Conservation (phyloP, 31 red algal genomes). For the Porphyra umbilicalis region DNA sequence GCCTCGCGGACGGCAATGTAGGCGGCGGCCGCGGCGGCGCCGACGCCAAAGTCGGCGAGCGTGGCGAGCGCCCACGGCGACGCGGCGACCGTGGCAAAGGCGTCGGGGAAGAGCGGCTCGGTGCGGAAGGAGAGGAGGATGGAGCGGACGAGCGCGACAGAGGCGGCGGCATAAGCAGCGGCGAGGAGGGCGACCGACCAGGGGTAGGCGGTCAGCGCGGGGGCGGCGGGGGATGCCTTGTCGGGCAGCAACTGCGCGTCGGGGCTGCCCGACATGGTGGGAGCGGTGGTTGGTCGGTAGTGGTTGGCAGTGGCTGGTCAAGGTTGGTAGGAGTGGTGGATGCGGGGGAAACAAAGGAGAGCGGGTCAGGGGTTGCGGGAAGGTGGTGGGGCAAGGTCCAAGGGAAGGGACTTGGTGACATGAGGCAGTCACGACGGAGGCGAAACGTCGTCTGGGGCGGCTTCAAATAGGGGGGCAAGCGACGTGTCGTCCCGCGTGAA, state of each 20-base stretch:
- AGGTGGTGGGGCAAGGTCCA: no score
- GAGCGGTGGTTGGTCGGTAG: background rate
- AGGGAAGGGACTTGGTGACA: no score
- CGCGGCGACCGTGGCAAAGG: background rate
- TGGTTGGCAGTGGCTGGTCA: background rate
- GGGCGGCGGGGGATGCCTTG: background rate
- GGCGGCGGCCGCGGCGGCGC: background rate
- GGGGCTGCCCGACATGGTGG: background rate
- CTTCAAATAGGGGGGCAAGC: no score
- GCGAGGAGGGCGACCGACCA: background rate
- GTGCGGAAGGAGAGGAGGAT: background rate
- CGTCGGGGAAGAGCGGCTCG: background rate
- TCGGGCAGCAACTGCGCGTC: background rate
- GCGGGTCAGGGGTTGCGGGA: no score
- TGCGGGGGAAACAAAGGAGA: background rate
- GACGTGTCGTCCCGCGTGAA: no score
- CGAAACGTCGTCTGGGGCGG: no score
- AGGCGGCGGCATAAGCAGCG: background rate
- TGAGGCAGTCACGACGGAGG: no score
- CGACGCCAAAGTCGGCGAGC: conserved; percentile 1
- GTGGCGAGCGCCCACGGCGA: background rate
- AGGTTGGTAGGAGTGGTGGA: background rate
- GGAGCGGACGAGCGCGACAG: background rate
- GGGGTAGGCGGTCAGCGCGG: background rate
- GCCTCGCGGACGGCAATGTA: background rate